Evolutionary conservation across 768 basidiomycete genomes (phyloP).

Genomic region (Tulasnella calospora): DNA sequence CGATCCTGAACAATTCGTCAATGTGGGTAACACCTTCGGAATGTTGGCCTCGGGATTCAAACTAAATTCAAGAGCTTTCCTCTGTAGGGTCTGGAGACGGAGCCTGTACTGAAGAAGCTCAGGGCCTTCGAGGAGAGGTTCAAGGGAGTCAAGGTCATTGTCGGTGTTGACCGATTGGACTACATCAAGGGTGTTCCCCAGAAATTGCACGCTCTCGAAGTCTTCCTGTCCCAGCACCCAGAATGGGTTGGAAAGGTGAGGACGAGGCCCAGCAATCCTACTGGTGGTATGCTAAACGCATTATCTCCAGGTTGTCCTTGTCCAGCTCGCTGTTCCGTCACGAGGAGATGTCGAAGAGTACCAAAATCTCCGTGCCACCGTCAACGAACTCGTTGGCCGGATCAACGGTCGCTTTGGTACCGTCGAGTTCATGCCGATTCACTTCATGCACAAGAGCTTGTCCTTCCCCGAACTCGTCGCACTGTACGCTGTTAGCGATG

Average conservation of each 20-base stretch:
- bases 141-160: slow-evolving; percentile 91
- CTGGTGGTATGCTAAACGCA: slow-evolving; percentile 13
- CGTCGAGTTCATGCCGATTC: slow-evolving; percentile 99
- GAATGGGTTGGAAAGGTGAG: slow-evolving; percentile 97
- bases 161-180: slow-evolving; percentile 96
- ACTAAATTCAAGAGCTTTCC: background rate
- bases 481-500: slow-evolving; percentile 94
- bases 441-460: slow-evolving; percentile 97
- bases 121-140: slow-evolving; percentile 82
- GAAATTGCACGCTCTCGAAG: slow-evolving; percentile 92
- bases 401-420: slow-evolving; percentile 99
- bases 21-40: slow-evolving; percentile 44
- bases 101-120: slow-evolving; percentile 75
- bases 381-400: slow-evolving; percentile 95
- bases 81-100: slow-evolving; percentile 67
- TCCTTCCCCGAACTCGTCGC: slow-evolving; percentile 93
- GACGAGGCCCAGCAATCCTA: background rate
- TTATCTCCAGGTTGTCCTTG: slow-evolving; percentile 71
- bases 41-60: background rate
- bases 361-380: slow-evolving; percentile 90
- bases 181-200: slow-evolving; percentile 99
- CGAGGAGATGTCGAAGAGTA: slow-evolving; percentile 99
- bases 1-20: slow-evolving; percentile 86
- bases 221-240: slow-evolving; percentile 94
- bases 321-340: slow-evolving; percentile 95